A percentile compares a stretch with the other conserved stretches of the same genome.
Conservation (phyloP, 306 rosid genomes). For the Abrus pulchellus region DNA sequence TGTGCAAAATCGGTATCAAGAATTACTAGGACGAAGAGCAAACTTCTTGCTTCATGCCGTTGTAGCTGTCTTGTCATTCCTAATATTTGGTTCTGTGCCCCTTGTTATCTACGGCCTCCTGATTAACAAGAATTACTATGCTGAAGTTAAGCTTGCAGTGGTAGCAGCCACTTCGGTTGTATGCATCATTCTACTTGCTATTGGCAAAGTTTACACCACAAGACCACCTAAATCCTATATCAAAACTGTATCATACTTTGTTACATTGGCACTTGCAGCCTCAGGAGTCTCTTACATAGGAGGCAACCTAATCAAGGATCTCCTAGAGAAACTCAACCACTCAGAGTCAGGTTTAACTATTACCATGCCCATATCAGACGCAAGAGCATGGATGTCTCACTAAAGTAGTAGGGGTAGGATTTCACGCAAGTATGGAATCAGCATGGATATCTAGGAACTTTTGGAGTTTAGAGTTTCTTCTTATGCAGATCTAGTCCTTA, state of each 20-base stretch:
- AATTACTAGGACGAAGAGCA: conserved; percentile 49
- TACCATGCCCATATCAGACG: conserved; percentile 46
- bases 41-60: conserved; percentile 56
- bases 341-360: conserved; percentile 50
- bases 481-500: background rate
- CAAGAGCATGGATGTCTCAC: conserved; percentile 50
- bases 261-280: conserved; percentile 48
- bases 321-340: conserved; percentile 48
- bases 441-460: conserved; percentile 45
- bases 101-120: conserved; percentile 50
- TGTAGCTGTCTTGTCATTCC: conserved; percentile 55
- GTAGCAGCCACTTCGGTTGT: conserved; percentile 51
- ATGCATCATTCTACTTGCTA: conserved; percentile 58
- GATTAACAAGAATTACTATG: conserved; percentile 42
- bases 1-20: conserved; percentile 48
- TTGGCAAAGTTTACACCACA: conserved; percentile 54
- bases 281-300: conserved; percentile 53
- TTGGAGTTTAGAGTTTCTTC: background rate
- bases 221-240: conserved; percentile 51
- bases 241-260: conserved; percentile 51
- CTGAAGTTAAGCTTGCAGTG: conserved; percentile 44
- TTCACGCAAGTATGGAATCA: background rate
- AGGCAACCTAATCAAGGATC: conserved; percentile 56
- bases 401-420: conserved; percentile 35
- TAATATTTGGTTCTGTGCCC: conserved; percentile 59